Base-by-base conservation (phyloP, 805 yeast species). In the Starmerella sirachaensis region DNA sequence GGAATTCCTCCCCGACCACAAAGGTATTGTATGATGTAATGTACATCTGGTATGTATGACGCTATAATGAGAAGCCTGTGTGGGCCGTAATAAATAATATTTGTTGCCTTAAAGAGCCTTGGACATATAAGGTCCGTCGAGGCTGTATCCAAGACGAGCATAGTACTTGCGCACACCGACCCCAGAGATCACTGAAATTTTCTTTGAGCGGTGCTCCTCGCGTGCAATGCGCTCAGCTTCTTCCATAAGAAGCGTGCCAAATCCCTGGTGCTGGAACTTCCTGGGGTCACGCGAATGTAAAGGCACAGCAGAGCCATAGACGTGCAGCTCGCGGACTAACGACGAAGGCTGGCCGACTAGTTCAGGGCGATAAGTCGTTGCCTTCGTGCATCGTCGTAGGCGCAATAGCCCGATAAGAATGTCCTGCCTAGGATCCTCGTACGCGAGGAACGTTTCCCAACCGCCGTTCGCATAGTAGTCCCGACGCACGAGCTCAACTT, bases 61-160 rank as follows among this genome's bases (percentile, higher is more conserved):
- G 34, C 21, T 16, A 27, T 5, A 16, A 22, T 21, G 13, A 31
- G 20, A 27, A 31, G 2, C 14, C 12, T 1, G 2, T 8, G 22
- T 8, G 11, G 9, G 9, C 18, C 18, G 10, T 8, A 18, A 21
- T 28, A 20, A 17, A 11, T 34, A 28, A 24, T 14, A 21, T 8
- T 21, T 8, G 11, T 21, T 8, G 11, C 11, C 4, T 31, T 29
- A 33, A 16, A 46, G 16, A 26, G 20, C 27, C 49, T 80, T 91
- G n/a, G 97, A 86, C 98, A 91, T 91, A 61, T 70, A 91, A 12
- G 97, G 97, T 2, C 98, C 98, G 54, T 91, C 98, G 44, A 91
- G 65, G 47, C 69, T 72, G 60, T 91, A 91, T 4, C 98, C 98
- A 44, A 91, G 66, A 53, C 83, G 79, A 13, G 84, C 88, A 53